Base-by-base conservation (phyloP, 176 grass and related monocot species). In the Triticum timopheevii region DNA sequence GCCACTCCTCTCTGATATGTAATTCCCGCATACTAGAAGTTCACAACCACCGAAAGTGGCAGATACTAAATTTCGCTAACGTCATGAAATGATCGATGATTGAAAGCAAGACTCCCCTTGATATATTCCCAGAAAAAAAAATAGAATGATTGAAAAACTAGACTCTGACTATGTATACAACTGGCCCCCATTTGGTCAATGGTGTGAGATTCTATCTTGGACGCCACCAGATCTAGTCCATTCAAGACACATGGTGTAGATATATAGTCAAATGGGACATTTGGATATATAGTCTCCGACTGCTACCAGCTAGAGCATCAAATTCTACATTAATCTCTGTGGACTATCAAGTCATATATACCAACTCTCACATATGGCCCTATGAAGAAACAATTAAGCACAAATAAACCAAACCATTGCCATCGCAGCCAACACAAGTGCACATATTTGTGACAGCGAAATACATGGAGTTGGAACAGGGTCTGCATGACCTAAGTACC, bases 41-140 rank as follows among this genome's bases (percentile, higher is more conserved):
- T 52, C 36, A 74, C 13, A 52, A 79, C 34, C 17, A 23, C 12
- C 72, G 30, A 23, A 39, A 78, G 2, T 20, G 34, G 20, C 13
- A 68, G 23, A 45, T 54, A 54, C 80, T 66, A 87, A 73, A 72
- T 79, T 87, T 79, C 61, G 36, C 61, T 62, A 77, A 81, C 63
- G 86, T 88, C 63, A 72, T 24, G 17, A 24, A 36, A 10, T 83
- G 80, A 66, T 88, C 63, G 36, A 19, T 81, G 33, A 64, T 49
- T 52, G 77, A 77, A 27, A 81, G 28, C 24, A 82, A 71, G 1
- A 49, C 12, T 70, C 1, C 52, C 52, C 52, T 56, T 56, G 17
- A 56, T 58, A 58, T 62, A 23, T 61, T 10, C 17, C 7, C 8
- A 65, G 22, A 25, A 13, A 44, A 44, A 58, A 58, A 56, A 58